Base-by-base conservation (phyloP, 108 stramenopile genomes). In the Aurantiochytrium sp. region DNA sequence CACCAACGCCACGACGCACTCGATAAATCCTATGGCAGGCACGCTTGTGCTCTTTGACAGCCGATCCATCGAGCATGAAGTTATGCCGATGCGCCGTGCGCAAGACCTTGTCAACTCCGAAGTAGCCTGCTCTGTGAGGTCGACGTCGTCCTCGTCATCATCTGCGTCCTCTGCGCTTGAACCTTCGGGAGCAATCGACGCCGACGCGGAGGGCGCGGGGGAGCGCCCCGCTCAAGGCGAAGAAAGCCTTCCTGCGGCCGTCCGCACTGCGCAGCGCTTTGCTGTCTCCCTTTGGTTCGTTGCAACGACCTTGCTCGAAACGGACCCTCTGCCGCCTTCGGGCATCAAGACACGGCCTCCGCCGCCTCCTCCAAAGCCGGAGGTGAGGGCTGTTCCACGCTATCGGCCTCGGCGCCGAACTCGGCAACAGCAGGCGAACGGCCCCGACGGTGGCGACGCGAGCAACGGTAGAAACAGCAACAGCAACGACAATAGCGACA, bases 31-130 rank as follows among this genome's bases (percentile, higher is more conserved):
- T 8, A 83, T 3, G 51, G 49, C 76, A 21, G 76, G 76, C 43
- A 83, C 76, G 6, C 49, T 83, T 12, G 76, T 83, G 44, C 51
- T 83, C n/a, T 83, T 83, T 83, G 76, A 83, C 4, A 83, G 76
- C 51, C 76, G 76, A 6, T 43, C 51, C 49, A 83, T 83, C 45
- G 51, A 83, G 51, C 76, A 83, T 28, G 51, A 47, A 45, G 76
- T 83, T 35, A 47, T 83, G 45, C 76, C 76, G 43, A 69, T 69
- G 35, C 64, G 42, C 42, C 8, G 42, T 18, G 8, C 64, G 35
- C 42, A 14, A 8, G 35, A 42, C 14, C 10, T 23, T 10, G 8
- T 23, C 21, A 69, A 42, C 25, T 69, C 35, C 14, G 6, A 6
- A 23, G 10, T 69, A 14, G 14, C 64, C 25, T 69, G 14, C 55